phyloP scores from a whole-genome alignment of 2,329 filamentous ascomycete genomes.

The Ophiocordyceps camponoti-leonardi region DNA sequence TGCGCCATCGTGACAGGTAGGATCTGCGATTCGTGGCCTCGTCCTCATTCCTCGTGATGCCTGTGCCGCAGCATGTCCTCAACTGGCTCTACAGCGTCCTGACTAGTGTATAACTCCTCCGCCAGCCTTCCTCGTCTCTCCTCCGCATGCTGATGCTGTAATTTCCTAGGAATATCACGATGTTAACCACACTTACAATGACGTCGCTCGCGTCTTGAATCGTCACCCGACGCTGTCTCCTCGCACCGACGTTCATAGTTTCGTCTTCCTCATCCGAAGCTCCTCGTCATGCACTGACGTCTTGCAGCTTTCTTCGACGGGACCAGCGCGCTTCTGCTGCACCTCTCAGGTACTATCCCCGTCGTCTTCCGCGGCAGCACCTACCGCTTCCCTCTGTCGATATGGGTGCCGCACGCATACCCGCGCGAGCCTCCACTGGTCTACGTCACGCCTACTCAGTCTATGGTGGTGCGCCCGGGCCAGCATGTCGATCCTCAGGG shows the following conservation, averaged over 20 bases:
- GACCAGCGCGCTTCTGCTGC: constrained; percentile 67
- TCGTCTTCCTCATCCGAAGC: constrained; percentile 11
- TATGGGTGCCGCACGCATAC: constrained; percentile 90
- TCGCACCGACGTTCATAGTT: constrained; percentile 91
- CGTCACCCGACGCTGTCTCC: constrained; percentile 67
- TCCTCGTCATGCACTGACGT: not conserved
- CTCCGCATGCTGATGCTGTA: not conserved
- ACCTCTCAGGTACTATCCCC: constrained; percentile 76
- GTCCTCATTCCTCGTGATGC: constrained; percentile 22
- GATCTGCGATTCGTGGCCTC: not conserved
- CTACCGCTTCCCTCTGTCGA: constrained; percentile 77
- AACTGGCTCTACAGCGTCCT: constrained; percentile 93
- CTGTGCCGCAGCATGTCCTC: constrained; percentile 75
- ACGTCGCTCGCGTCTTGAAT: constrained; percentile 68
- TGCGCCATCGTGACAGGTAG: too few relatives aligned
- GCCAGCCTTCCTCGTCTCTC: not conserved
- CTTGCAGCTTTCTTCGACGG: constrained; percentile 74
- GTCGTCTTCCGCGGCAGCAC: constrained; percentile 75
- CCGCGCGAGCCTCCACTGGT: constrained; percentile 70
- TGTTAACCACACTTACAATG: constrained; percentile 81
- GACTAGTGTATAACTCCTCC: constrained; percentile 40
- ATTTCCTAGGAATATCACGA: constrained; percentile 68
- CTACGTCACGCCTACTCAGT: constrained; percentile 76
- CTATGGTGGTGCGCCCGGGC: constrained; percentile 78
- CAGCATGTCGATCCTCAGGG: constrained; percentile 93